Evolutionary conservation across 331 rosid species (phyloP), one percentile per base, ranked within the genome.

Genomic region (Erythrophleum ivorense): DNA sequence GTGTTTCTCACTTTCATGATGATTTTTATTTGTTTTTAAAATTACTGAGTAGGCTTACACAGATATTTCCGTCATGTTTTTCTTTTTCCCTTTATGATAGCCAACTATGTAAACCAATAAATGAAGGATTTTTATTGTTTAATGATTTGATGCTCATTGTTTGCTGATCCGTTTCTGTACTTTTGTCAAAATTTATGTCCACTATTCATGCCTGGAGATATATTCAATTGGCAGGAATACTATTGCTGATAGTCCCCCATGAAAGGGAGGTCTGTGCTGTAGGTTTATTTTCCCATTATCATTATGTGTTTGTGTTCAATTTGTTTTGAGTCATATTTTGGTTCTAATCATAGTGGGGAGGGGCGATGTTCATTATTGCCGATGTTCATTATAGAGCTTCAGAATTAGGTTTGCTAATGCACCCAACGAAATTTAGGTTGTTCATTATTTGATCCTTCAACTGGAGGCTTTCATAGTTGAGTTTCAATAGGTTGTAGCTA

Each of bases 61-160:
- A 52, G 76, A 69, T 79, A 77, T 78, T 73, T 84, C 72, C 70
- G 71, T 66, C 81, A 63, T 55, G 79, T 74, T 57, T 73, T 73
- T 45, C 86, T 64, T 76, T 77, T 14, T 33, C 48, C 48, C 9
- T 82, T 78, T 76, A 43, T 53, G 49, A 80, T 76, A 81, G 80
- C 76, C 76, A 79, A 59, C 74, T 69, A 67, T 82, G 82, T 86
- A 49, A 75, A 81, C 83, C 84, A 88, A 90, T 90, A 88, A 90
- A 82, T 76, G 75, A 45, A 77, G 68, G 73, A 81, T 73, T 77
- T 49, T 80, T 79, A 69, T 67, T 80, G 73, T 78, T 83, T 60
- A 50, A 72, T 80, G 79, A 81, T 81, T 71, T 78, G 64, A 67
- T 53, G 78, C 78, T 78, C 64, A 53, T 60, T 41, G 58, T 71